Base-by-base conservation (phyloP, 495 filamentous ascomycete genomes). In the Cenococcum geophilum region DNA sequence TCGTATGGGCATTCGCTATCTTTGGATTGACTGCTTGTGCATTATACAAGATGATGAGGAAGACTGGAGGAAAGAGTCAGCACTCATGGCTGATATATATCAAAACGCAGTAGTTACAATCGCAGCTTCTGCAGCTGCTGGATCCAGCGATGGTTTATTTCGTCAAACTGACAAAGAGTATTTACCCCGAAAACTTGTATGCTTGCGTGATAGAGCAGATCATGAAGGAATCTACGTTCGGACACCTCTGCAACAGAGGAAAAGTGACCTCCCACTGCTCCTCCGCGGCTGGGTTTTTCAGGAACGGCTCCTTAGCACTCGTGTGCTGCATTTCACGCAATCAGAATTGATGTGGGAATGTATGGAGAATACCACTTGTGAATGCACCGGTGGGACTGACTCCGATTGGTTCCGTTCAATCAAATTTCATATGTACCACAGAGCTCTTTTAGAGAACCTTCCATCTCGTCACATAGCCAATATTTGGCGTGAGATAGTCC, bases 331-430 rank as follows among this genome's bases (percentile, higher is more conserved):
- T 43, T 40, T 57, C 27, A 32, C 5, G 10, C 1, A 18, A 5
- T 18, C 4, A 11, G 55, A 57, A 22, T 18, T 57, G 6, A 20
- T 42, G 23, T 57, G 55, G 55, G 55, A 57, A 57, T 57, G 55
- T 18, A 35, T 6, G 8, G n/a, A 42, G 20, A 1, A 14, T 16
- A 42, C 6, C 20, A 4, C 5, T 18, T 57, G 55, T 40, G 34
- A 57, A 20, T 57, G 55, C 16, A 32, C 5, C 6, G 36, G 27
- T n/a, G 27, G 3, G 27, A 6, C 6, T 32, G 27, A 32, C 3
- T 6, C 2, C 6, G 27, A 2, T 6, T 32, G 27, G 27, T 32
- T 32, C 27, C 6, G n/a, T n/a, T n/a, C n/a, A n/a, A n/a, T n/a
- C n/a, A n/a, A n/a, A n/a, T n/a, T n/a, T n/a, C n/a, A n/a, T n/a